phyloP scores from a whole-genome alignment of 2,329 filamentous ascomycete species.

The Fusarium miscanthi region DNA sequence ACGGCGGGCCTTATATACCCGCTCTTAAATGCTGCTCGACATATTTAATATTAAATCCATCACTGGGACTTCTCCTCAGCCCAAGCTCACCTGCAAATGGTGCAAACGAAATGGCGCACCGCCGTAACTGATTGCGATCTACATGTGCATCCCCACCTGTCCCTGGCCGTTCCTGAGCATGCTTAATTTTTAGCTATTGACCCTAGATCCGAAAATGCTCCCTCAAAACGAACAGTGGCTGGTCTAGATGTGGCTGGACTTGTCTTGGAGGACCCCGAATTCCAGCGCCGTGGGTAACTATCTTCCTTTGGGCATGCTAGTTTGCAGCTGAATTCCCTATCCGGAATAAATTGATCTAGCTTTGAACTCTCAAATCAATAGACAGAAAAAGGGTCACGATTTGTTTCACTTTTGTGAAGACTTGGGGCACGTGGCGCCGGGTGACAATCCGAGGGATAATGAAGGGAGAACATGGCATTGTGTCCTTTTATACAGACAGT shows the following conservation, averaged over 20 bases:
- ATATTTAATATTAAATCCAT: neutral
- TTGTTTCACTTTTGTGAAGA: neutral
- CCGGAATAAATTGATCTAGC: neutral
- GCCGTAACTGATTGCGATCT: conserved; percentile 6
- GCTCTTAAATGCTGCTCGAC: neutral
- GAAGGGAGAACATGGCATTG: neutral
- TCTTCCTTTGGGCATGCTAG: neutral
- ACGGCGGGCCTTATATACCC: neutral
- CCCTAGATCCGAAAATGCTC: neutral
- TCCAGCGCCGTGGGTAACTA: neutral
- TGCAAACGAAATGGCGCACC: neutral
- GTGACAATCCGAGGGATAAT: neutral
- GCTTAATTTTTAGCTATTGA: neutral
- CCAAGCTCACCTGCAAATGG: neutral
- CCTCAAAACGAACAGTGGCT: neutral
- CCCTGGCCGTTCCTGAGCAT: neutral
- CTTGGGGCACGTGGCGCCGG: neutral
- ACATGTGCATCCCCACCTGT: neutral
- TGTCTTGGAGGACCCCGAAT: neutral
- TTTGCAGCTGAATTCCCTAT: neutral
- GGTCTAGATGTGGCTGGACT: neutral
- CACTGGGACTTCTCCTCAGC: neutral
- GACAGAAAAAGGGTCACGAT: neutral
- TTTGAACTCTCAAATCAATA: neutral
- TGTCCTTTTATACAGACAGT: neutral